Conservation (phyloP, 129 eudicot species). For the Flaveria linearis region DNA sequence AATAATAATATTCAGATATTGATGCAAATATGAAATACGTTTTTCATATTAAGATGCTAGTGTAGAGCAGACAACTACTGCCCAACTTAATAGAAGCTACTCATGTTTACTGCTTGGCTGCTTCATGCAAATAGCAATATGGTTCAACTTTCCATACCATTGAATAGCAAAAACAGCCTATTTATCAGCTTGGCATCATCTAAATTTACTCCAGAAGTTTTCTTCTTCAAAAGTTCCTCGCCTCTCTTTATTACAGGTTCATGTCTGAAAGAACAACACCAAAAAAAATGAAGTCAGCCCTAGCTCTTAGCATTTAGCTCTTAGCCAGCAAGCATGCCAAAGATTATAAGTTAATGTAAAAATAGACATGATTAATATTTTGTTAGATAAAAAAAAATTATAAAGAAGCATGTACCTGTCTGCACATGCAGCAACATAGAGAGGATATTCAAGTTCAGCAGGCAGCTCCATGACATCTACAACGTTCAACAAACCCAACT, state of each 20-base stretch:
- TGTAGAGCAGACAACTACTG: constrained; percentile 24
- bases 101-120: constrained; percentile 30
- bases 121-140: constrained; percentile 19
- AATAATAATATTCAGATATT: neutral
- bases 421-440: constrained; percentile 81
- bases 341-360: neutral
- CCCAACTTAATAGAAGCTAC: constrained; percentile 26
- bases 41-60: constrained; percentile 5
- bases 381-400: neutral
- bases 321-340: constrained; percentile 13
- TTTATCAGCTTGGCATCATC: constrained; percentile 73
- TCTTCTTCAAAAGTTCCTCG: constrained; percentile 87
- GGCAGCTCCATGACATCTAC: constrained; percentile 69
- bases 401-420: constrained; percentile 57
- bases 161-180: constrained; percentile 68
- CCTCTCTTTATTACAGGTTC: constrained; percentile 83
- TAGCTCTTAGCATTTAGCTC: neutral
- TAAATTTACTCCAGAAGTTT: constrained; percentile 73
- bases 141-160: constrained; percentile 55
- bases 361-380: neutral
- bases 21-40: constrained; percentile 13
- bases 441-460: constrained; percentile 75
- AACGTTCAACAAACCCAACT: constrained; percentile 85
- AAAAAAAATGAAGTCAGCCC: constrained; percentile 20
- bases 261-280: constrained; percentile 54